Percentiles rank a stretch among this genome's conserved stretches.
These are phyloP conservation scores for Begonia loranthoides DNA, from an alignment of 306 rosid genomes.

Conservation along the genomic window DNA sequence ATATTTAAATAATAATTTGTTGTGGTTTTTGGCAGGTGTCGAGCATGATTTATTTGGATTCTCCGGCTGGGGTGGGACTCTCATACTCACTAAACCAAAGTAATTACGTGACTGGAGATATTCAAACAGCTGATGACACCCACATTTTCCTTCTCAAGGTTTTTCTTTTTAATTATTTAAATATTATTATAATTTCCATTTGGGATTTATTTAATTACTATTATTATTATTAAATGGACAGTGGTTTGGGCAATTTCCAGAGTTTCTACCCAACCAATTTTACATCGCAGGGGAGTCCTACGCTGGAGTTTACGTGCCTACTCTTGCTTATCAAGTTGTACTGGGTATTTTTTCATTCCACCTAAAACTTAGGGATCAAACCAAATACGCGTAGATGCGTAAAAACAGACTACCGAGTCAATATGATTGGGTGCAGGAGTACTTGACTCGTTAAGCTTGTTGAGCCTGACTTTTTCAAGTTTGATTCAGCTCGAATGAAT, in stretches of 20 bases:
- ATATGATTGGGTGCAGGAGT: no score
- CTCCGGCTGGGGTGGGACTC: constrained; percentile 43
- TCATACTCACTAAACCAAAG: constrained; percentile 21
- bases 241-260: constrained; percentile 67
- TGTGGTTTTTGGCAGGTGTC: no score
- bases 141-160: constrained; percentile 34
- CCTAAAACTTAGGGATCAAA: no score
- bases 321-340: constrained; percentile 45
- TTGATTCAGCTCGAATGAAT: neutral
- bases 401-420: no score
- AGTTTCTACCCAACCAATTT: constrained; percentile 55
- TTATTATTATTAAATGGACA: constrained; percentile 9
- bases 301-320: constrained; percentile 76
- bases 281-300: constrained; percentile 68
- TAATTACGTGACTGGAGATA: constrained; percentile 28
- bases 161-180: neutral
- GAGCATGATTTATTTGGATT: constrained; percentile 37
- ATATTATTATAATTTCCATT: neutral
- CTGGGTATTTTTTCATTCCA: no score
- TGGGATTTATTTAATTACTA: neutral
- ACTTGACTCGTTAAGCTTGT: no score
- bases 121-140: constrained; percentile 32
- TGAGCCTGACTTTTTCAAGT: neutral
- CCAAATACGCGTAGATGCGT: no score
- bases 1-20: no score